These are phyloP conservation scores for Heritiera fomes DNA, from an alignment of 345 rosid genomes.

Conservation along the genomic window DNA sequence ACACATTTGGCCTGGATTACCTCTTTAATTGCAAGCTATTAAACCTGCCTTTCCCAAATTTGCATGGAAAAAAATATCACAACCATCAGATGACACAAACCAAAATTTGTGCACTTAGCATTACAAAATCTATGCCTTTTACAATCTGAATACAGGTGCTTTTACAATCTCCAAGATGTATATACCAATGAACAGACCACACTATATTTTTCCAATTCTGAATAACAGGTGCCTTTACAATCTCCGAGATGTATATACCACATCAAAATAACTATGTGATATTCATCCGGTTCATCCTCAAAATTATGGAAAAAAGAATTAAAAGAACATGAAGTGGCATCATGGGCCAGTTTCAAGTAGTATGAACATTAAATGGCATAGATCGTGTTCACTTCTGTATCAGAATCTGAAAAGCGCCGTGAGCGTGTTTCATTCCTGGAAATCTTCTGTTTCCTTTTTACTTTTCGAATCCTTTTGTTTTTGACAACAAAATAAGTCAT, in stretches of 20 bases:
- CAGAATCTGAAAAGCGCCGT: conserved; percentile 49
- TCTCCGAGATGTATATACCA: no score
- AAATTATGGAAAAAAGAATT: background rate
- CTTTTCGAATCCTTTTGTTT: conserved; percentile 49
- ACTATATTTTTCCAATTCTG: no score
- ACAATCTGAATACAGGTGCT: no score
- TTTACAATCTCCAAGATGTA: no score
- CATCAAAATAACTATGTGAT: no score
- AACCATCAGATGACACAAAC: background rate
- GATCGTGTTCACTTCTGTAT: conserved; percentile 64
- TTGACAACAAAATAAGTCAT: conserved; percentile 82
- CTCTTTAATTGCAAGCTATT: background rate
- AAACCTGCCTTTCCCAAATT: background rate
- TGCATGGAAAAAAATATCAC: background rate
- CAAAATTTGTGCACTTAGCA: background rate
- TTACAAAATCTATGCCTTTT: background rate
- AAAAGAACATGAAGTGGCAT: background rate
- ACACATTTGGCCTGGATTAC: background rate
- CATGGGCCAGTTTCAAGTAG: background rate
- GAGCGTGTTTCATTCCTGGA: conserved; percentile 41
- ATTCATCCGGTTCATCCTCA: background rate
- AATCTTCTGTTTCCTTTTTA: conserved; percentile 56
- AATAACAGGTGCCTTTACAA: no score
- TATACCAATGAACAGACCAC: no score
- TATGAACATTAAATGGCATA: conserved; percentile 60